Evolutionary conservation across 257 asterid species (phyloP).

Genomic region (Jaltomata sinuosa): DNA sequence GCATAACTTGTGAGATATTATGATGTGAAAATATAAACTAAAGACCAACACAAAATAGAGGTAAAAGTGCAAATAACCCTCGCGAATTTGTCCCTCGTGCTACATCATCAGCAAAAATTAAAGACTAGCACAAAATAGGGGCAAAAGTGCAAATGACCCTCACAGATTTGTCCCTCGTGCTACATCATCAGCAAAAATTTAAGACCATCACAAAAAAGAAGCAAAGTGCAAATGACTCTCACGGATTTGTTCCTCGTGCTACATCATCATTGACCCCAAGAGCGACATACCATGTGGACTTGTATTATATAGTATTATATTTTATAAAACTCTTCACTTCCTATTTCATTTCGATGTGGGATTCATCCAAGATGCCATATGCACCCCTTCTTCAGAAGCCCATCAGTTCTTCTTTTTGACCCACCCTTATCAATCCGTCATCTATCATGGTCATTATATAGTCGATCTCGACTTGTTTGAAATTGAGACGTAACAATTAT

Average conservation of each 20-base stretch:
- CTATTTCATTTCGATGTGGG: neutral
- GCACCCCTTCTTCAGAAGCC: neutral
- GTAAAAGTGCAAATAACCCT: too few species aligned
- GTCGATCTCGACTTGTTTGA: neutral
- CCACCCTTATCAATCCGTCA: neutral
- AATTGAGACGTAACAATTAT: neutral
- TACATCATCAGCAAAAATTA: too few species aligned
- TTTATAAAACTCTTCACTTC: neutral
- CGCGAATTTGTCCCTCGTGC: too few species aligned
- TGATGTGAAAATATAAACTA: neutral
- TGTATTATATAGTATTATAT: neutral
- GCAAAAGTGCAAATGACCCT: too few species aligned
- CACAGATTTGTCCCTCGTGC: too few species aligned
- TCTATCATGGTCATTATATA: neutral
- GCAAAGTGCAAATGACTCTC: neutral
- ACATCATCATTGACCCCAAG: neutral
- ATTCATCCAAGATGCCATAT: neutral
- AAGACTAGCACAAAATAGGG: too few species aligned
- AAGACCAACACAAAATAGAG: too few species aligned
- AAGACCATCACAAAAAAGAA: neutral
- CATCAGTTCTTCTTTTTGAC: neutral
- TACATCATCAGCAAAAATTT: too few species aligned
- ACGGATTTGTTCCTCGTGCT: neutral
- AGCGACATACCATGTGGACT: neutral
- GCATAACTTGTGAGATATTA: neutral